Base-by-base conservation (phyloP, 2,329 filamentous ascomycete species). In the Aspergillus versicolor region DNA sequence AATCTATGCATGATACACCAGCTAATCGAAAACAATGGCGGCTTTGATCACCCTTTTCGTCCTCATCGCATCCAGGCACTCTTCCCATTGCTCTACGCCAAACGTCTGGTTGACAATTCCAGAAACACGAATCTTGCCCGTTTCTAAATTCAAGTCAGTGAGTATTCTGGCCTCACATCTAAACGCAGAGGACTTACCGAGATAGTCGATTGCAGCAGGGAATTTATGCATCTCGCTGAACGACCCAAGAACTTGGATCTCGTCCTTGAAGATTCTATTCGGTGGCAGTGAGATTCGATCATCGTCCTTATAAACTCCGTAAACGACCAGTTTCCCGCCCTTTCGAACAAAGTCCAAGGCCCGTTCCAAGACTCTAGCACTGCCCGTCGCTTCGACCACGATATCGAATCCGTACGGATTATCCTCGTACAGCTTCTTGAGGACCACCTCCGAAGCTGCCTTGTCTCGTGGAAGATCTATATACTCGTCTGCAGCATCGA, bases 201-300 rank as follows among this genome's bases (percentile, higher is more conserved):
- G 73, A 60, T 83, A 83, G 64, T 81, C 78, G 60, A 83, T 81
- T 44, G 81, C 81, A 50, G 81, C 79, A n/a, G 81, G 86, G 79
- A 89, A 88, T 81, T 88, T 89, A 75, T 86, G 88, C 24, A 86
- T 88, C 73, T 90, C 88, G 48, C 84, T 89, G 77, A 90, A 91
- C 52, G 84, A 88, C 22, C 88, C 87, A 53, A 90, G 76, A 63
- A 91, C 88, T 63, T 86, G 89, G 65, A 91, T 88, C 72, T 90
- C 88, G 61, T 83, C 79, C 81, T 80, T 69, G 84, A 75, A 90
- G 66, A 91, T 90, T 77, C 88, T 88, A 70, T 82, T 81, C 15
- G 88, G 88, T 4, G 86, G 79, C 86, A 87, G 89, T 3, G 82
- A 79, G 32, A 91, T 86, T 50, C 82, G 82, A 54, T 83, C 86